phyloP scores from a whole-genome alignment of 805 yeast genomes.

The Teunomyces aglyptinius region DNA sequence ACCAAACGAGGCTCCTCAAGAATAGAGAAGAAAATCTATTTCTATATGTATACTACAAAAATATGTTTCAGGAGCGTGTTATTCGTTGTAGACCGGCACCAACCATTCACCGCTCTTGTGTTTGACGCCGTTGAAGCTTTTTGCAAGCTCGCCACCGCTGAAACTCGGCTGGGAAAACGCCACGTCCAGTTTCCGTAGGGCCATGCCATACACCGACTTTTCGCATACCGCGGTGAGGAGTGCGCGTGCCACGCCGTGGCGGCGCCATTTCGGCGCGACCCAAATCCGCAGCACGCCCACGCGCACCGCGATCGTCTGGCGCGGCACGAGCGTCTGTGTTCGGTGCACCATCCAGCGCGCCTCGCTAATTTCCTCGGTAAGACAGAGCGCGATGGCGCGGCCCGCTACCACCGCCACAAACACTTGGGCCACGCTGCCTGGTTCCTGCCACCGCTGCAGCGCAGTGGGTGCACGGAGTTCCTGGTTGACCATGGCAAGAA shows the following conservation, averaged over 20 bases:
- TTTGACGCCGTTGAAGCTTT: slow-evolving; percentile 50
- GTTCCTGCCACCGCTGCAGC: slow-evolving; percentile 29
- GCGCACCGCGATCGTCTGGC: slow-evolving; percentile 35
- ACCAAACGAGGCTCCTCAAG: no score
- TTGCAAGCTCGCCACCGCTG: slow-evolving; percentile 61
- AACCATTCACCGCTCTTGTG: slow-evolving; percentile 53
- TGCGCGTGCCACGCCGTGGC: slow-evolving; percentile 48
- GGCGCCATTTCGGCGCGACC: slow-evolving; percentile 46
- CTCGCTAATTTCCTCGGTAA: slow-evolving; percentile 42
- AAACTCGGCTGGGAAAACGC: slow-evolving; percentile 76
- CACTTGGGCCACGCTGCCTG: slow-evolving; percentile 24
- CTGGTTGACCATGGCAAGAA: slow-evolving; percentile 54
- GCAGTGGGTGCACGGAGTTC: slow-evolving; percentile 56
- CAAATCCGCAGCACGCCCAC: slow-evolving; percentile 43
- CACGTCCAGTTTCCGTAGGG: slow-evolving; percentile 39
- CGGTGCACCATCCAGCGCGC: slow-evolving; percentile 59
- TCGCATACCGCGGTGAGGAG: slow-evolving; percentile 45
- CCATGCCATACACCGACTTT: slow-evolving; percentile 50
- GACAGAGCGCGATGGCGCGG: slow-evolving; percentile 54
- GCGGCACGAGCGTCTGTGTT: slow-evolving; percentile 50
- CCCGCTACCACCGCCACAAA: slow-evolving; percentile 48
- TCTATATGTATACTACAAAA: no score
- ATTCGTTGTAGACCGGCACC: slow-evolving; percentile 45
- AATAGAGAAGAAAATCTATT: no score
- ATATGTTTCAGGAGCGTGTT: not conserved